Evolutionary conservation across 345 rosid species (phyloP), one percentile per base, ranked within the genome.

Genomic region (Citrus glauca): DNA sequence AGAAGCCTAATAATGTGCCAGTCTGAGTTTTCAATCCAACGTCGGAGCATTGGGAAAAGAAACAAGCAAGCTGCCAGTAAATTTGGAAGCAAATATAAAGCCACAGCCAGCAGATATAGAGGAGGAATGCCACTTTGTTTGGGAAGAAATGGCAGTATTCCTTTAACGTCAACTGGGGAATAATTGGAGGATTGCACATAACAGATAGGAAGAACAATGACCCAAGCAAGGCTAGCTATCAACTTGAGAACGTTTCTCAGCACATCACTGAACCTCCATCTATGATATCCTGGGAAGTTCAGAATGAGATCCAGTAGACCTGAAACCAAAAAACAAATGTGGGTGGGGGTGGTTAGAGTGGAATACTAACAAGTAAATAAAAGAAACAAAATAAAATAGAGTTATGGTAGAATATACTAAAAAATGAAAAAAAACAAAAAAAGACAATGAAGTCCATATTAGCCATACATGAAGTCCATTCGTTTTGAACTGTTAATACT

Each of bases 21-120:
- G 85, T 94, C 97, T 69, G 98, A 96, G 87, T 90, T 94, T 86
- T 96, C 99, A 82, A 96, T 96, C 94, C 96, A 96, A 71, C 97
- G 94, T 37, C 98, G 87, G 60, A 96, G 90, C 98, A 96, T 94
- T 72, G 98, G 99, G 62, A 96, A 96, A 82, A 94, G 84, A 81
- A 96, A 96, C 87, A 94, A 90, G 76, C 79, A 82, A 76, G 97
- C 95, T 57, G 94, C 85, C 77, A 96, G 85, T 62, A 90, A 64
- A 85, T 96, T 96, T 79, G 97, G 97, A 57, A 92, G 78, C 91
- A 96, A 81, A 84, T 96, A 94, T 79, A 92, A 38, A 14, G 78
- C 91, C 76, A 90, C 97, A 72, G 98, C 97, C 91, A 91, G 28
- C 66, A 92, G 71, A 81, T 96, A 96, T 63, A 92, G 77, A 16